Base-by-base conservation (phyloP, 2,329 filamentous ascomycete species). In the Ciborinia camelliae region DNA sequence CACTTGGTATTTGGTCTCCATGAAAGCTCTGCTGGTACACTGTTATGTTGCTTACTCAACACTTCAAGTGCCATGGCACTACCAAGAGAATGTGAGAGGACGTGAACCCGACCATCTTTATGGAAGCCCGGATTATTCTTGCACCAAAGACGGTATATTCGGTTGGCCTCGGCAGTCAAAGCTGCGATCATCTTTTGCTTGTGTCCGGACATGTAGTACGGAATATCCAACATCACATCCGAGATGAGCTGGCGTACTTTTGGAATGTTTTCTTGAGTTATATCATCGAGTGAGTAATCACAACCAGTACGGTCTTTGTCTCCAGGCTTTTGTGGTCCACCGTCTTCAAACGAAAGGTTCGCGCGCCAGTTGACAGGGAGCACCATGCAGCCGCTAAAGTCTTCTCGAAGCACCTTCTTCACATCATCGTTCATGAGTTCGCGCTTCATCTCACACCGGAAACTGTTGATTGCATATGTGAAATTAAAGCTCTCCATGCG, bases 161-260 rank as follows among this genome's bases (percentile, higher is more conserved):
- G 86, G 73, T 99, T 99, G 9, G 95, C 94, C 78, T 99, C 95
- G 65, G 84, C 84, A 48, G 96, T 88, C 55, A 97, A 87, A 1
- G 95, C 93, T 51, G 88, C 84, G 59, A 97, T 90, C 93, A 99
- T 98, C 76, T 92, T 97, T 4, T 89, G 86, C 73, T 98, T 97
- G 77, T 98, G 94, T 66, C 96, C 90, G 0, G 94, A 98, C 78
- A 99, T 88, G 78, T 98, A 99, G 75, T 97, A 98, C 0, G 95
- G 95, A 58, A 99, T 94, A 75, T 99, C 95, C 58, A 98, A 89
- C 92, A 99, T 97, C 71, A 99, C 92, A 75, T 99, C 95, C 50
- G 91, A 96, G 67, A 99, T 96, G 74, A 99, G 87, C 73, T 90
- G 91, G 53, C 95, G 88, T n/a, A 99, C 90, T 0, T 91, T 92